Percentiles rank a stretch among this genome's conserved stretches.
Conservation (phyloP, 257 asterid species). For the Fraxinus cuspidata region DNA sequence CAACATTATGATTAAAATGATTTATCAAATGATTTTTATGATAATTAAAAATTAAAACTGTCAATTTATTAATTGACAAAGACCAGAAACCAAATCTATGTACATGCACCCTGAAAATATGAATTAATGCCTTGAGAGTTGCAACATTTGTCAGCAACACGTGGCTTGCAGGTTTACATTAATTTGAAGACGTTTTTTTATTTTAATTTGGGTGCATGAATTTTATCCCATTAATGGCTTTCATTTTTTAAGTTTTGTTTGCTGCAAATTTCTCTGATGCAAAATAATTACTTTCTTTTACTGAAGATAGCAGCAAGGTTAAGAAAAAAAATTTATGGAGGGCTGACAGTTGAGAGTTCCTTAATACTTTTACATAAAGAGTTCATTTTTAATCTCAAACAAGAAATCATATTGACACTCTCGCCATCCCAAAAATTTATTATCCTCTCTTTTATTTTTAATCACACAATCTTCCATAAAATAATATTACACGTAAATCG, state of each 20-base stretch:
- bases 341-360: background rate
- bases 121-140: slow-evolving; percentile 27
- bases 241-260: slow-evolving; percentile 19
- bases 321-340: background rate
- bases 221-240: slow-evolving; percentile 17
- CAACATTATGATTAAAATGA: background rate
- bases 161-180: slow-evolving; percentile 18
- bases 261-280: background rate
- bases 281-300: background rate
- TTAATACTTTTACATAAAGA: no score
- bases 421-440: no score
- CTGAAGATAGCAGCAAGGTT: background rate
- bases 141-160: slow-evolving; percentile 40
- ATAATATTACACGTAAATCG: no score
- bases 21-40: background rate
- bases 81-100: slow-evolving; percentile 26
- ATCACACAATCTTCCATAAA: no score
- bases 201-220: slow-evolving; percentile 35
- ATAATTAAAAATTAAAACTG: slow-evolving; percentile 10
- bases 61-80: background rate
- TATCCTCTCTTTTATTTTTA: no score
- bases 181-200: slow-evolving; percentile 18
- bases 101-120: slow-evolving; percentile 29
- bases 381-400: no score
- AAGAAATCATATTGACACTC: no score